Evolutionary conservation across 2,329 filamentous ascomycete species (phyloP).

Genomic region (Juglanconis sp.): DNA sequence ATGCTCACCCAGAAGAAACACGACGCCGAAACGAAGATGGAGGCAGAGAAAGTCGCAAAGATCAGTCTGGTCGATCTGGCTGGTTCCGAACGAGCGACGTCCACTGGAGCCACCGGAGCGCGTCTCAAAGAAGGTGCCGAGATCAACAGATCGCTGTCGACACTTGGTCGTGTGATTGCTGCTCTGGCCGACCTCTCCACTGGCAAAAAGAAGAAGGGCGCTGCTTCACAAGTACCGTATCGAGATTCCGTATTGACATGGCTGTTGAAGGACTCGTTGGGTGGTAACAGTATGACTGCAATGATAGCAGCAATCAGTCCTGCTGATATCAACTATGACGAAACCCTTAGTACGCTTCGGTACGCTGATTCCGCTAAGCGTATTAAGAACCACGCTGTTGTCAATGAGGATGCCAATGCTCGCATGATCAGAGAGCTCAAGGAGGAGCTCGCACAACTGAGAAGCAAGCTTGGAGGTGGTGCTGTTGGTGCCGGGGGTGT

Average conservation of each 20-base stretch:
- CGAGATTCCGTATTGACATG: constrained; percentile 95
- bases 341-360: constrained; percentile 89
- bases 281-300: constrained; percentile 98
- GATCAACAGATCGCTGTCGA: constrained; percentile 96
- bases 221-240: constrained; percentile 79
- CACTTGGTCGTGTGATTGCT: constrained; percentile 94
- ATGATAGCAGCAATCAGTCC: constrained; percentile 99
- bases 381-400: constrained; percentile 99
- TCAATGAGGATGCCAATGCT: constrained; percentile 98
- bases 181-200: constrained; percentile 87
- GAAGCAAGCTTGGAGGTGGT: constrained; percentile 73
- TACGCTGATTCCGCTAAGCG: constrained; percentile 98
- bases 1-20: constrained; percentile 92
- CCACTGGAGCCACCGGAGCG: constrained; percentile 92
- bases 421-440: constrained; percentile 98
- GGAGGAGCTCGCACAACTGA: constrained; percentile 81
- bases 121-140: constrained; percentile 96
- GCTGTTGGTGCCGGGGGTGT: constrained; percentile 30
- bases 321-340: constrained; percentile 98
- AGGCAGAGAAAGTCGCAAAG: constrained; percentile 94
- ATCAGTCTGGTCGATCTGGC: constrained; percentile 97
- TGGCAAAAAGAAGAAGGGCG: constrained; percentile 76
- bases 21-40: constrained; percentile 92
- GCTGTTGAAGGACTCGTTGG: constrained; percentile 93
- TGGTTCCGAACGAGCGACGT: constrained; percentile 94